phyloP scores from a whole-genome alignment of 176 grass and related monocot species.

The Rhynchospora tenuis region DNA sequence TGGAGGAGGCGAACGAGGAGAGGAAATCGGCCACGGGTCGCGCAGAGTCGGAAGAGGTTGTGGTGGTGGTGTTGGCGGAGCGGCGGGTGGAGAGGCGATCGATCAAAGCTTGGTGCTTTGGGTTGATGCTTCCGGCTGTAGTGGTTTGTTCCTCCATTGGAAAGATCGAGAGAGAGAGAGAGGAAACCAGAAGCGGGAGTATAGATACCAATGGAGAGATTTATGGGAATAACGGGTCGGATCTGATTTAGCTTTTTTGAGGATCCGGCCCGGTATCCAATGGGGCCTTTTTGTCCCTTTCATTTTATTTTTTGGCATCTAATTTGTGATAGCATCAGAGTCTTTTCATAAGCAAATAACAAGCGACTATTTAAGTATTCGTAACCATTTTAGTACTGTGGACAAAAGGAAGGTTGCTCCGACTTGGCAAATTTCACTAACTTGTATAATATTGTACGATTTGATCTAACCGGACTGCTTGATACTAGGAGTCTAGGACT shows the following conservation, averaged over 20 bases:
- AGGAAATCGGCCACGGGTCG: conserved; percentile 41
- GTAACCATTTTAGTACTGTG: neutral
- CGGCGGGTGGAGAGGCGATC: conserved; percentile 67
- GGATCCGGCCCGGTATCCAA: neutral
- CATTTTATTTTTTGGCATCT: neutral
- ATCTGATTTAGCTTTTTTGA: neutral
- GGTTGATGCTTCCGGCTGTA: conserved; percentile 27
- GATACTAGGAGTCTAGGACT: neutral
- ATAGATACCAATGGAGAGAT: neutral
- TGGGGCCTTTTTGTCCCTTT: neutral
- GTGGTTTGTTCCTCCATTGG: neutral
- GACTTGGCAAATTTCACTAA: neutral
- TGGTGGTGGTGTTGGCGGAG: conserved; percentile 1
- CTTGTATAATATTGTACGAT: neutral
- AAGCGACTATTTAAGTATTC: neutral
- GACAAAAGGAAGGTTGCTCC: neutral
- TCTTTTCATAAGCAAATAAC: neutral
- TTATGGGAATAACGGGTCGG: neutral
- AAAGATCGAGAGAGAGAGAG: neutral
- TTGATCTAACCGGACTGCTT: neutral
- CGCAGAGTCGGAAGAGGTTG: conserved; percentile 4
- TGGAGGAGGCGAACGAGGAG: conserved; percentile 38
- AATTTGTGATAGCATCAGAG: neutral
- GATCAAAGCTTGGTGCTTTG: conserved; percentile 74
- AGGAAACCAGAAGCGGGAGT: neutral